Base-by-base conservation (phyloP, 2,329 filamentous ascomycete genomes). In the Fulvia fulva region DNA sequence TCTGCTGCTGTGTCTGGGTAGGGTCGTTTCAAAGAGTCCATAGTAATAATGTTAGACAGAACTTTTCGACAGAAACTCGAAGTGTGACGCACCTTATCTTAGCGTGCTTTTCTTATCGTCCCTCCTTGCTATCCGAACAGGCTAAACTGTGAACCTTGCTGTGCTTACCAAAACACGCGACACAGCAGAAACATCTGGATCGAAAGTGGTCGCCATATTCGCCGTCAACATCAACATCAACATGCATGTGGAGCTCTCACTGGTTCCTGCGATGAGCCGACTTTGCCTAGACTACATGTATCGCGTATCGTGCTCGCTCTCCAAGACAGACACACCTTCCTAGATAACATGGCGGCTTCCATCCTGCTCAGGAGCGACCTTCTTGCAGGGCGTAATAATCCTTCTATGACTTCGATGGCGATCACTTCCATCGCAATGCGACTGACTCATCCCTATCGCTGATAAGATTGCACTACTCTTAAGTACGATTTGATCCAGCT, bases 21-120 rank as follows among this genome's bases (percentile, higher is more conserved):
- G 16, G 47, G 1, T 50, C 47, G 47, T 32, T 50, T 50, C 23
- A 50, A 26, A n/a, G 47, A 50, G 47, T 50, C 47, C 47, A 50
- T 50, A 41, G 37, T n/a, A 41, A n/a, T n/a, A 19, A n/a, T 41
- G 37, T 41, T 7, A 19, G 37, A 41, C 37, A 41, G 37, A 41
- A 41, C 37, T 41, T 41, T 41, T 41, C 37, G 19, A 41, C 37
- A n/a, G 37, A 41, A 41, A n/a, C 37, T 41, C 37, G 37, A 41
- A 41, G 16, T 41, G 37, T 41, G 37, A 41, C 37, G 37, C 37
- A 41, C 37, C 37, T 41, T 41, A 41, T 41, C 37, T 41, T 41
- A 41, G 37, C 37, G 37, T 41, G 5, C 37, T n/a, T 34, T 34
- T 1, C 37, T 32, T 41, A 41, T 16, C 37, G 37, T n/a, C 12